Conservation (phyloP, 2,329 filamentous ascomycete species). For the Penicillium palitans region DNA sequence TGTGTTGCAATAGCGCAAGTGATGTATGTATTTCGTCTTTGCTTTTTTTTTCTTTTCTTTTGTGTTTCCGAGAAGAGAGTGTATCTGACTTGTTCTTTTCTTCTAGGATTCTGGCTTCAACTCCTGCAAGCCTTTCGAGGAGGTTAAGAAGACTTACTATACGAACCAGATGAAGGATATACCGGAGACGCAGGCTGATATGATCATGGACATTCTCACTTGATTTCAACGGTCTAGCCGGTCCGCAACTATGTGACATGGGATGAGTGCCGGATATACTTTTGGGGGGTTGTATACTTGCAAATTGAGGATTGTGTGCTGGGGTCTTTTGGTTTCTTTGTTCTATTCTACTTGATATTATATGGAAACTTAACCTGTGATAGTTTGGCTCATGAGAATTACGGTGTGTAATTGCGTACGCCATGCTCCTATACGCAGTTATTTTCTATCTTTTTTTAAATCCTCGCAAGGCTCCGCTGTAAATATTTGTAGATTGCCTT, state of each 20-base stretch:
- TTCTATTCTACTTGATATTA: neutral
- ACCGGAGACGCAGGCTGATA: conserved; percentile 13
- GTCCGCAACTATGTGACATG: neutral
- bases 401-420: neutral
- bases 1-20: conserved; percentile 27
- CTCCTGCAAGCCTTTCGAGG: conserved; percentile 26
- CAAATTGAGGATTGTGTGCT: neutral
- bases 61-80: neutral
- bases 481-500: neutral
- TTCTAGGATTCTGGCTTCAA: conserved; percentile 9
- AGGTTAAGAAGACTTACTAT: conserved; percentile 27
- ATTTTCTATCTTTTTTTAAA: neutral
- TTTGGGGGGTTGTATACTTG: neutral
- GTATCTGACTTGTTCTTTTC: neutral
- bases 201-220: conserved; percentile 21
- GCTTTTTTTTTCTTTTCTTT: neutral
- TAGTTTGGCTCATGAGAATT: neutral
- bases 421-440: neutral
- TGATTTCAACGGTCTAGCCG: neutral
- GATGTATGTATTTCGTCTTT: conserved; percentile 10
- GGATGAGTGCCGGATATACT: neutral
- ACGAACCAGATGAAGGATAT: conserved; percentile 6
- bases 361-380: neutral
- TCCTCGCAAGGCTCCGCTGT: neutral
- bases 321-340: neutral